Evolutionary conservation across 805 yeast genomes (phyloP).

Genomic region (Candida taoyuanica): DNA sequence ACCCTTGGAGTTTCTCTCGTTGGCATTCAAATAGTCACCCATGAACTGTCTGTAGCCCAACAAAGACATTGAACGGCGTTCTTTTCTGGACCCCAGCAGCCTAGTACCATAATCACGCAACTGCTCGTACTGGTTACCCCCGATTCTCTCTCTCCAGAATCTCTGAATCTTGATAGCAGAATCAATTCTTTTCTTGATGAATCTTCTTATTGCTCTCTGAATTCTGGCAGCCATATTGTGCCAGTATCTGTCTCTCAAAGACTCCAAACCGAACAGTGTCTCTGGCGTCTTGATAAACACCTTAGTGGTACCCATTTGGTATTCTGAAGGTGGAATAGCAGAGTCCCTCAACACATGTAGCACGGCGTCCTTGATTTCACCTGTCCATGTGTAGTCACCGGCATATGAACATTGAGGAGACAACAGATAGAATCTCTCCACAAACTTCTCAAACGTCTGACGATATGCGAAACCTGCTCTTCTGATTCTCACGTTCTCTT

Average conservation of each 20-base stretch:
- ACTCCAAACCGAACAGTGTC: conserved; percentile 90
- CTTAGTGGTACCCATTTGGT: conserved; percentile 86
- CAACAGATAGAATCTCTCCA: conserved; percentile 84
- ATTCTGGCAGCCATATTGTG: conserved; percentile 96
- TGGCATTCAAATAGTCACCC: conserved; percentile 93
- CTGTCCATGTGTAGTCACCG: conserved; percentile 65
- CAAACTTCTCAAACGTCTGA: conserved; percentile 94
- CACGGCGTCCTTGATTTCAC: conserved; percentile 53
- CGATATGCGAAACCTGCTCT: conserved; percentile 99
- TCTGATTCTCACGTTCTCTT: conserved; percentile 94
- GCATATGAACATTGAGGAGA: conserved; percentile 93
- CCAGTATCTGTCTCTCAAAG: conserved; percentile 96
- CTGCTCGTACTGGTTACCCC: conserved; percentile 79
- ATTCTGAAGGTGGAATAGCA: conserved; percentile 74
- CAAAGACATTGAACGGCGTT: conserved; percentile 84
- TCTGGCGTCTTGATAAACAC: conserved; percentile 97
- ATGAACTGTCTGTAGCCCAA: conserved; percentile 82
- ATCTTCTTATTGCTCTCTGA: conserved; percentile 94
- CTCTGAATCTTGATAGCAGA: conserved; percentile 80
- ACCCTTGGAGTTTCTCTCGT: conserved; percentile 72
- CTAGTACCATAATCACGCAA: conserved; percentile 80
- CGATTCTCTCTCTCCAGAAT: conserved; percentile 74
- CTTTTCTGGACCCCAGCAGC: conserved; percentile 68
- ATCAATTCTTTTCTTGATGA: conserved; percentile 72
- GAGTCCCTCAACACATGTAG: conserved; percentile 49